Evolutionary conservation across 108 stramenopile species (phyloP), one percentile per base, ranked within the genome.

Genomic region (Epithemia pelagica): DNA sequence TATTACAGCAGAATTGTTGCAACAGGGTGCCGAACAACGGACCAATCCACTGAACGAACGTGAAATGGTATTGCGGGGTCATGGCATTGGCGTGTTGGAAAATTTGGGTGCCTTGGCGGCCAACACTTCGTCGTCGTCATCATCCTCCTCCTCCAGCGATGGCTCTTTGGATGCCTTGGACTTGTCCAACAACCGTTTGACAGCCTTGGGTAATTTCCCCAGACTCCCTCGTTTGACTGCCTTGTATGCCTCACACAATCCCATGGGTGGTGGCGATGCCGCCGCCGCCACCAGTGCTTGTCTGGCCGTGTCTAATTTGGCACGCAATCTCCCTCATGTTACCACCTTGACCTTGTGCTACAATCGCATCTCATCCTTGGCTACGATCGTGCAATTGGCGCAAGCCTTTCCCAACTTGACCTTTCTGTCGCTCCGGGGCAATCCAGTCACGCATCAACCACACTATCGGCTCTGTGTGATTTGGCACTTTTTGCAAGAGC

Each of bases 391-490:
- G 25, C 84, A 83, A 59, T 64, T 92, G 57, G 91, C 82, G 26
- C 62, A 78, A 59, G 91, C 86, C 22, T 89, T 79, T 73, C 61
- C 76, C 31, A 82, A 84, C 59, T 74, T 92, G 52, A 76, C 89
- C 70, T 76, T 80, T 67, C 69, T 92, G 57, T 81, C 70, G 61
- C 77, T 92, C 53, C 62, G 59, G 46, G 86, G 86, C 25, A 92
- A 92, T 74, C 86, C 91, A 57, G 86, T 92, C 5, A 86, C 86
- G 62, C 78, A 86, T 89, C 76, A 88, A 87, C 88, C 61, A 65
- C 82, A 92, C 67, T 92, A 92, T 69, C 76, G 91, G 27, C 73
- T 92, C 28, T 83, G 71, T 61, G 60, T 72, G 15, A 76, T 80
- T 31, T 15, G 15, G 5, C 37, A 46, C 5, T 46, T 46, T 46